Base-by-base conservation (phyloP, 176 grass and related monocot species). In the Oropetium thomaeum region DNA sequence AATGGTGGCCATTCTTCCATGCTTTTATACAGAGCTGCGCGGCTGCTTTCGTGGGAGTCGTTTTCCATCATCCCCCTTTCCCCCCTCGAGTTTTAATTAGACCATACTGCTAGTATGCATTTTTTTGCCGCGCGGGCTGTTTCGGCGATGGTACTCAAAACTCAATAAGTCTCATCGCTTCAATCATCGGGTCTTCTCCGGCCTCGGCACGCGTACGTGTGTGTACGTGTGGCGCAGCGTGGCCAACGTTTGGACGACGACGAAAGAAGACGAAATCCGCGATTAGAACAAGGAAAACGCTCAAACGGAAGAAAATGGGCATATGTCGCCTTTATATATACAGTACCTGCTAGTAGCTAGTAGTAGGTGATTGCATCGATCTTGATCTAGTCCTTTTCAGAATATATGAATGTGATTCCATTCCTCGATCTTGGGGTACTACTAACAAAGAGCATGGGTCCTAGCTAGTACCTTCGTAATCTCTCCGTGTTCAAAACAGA, bases 141-240 rank as follows among this genome's bases (percentile, higher is more conserved):
- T 86, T 86, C 84, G 70, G 20, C 10, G 77, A 69, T 33, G 70
- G 70, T 86, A n/a, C n/a, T n/a, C n/a, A n/a, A n/a, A n/a, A n/a
- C n/a, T 86, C 77, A 40, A 29, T 30, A 60, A n/a, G n/a, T n/a
- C n/a, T n/a, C n/a, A 41, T 19, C 83, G 55, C 38, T 26, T 69
- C 51, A 3, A 16, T 17, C 37, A n/a, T n/a, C n/a, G n/a, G 64
- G 19, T 25, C 67, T 44, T 74, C 57, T 59, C 40, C 9, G n/a
- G n/a, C n/a, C n/a, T n/a, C 3, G 1, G 14, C n/a, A 73, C 52
- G 70, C 35, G 70, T 28, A 31, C n/a, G n/a, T n/a, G n/a, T n/a
- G n/a, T n/a, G n/a, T n/a, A n/a, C n/a, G n/a, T n/a, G n/a, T n/a
- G n/a, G n/a, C n/a, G 51, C 41, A 45, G 37, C 65, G 77, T 49